Evolutionary conservation across 1,284 basidiomycete genomes (phyloP), one percentile per base, ranked within the genome.

Genomic region (Coniferiporia weirii): DNA sequence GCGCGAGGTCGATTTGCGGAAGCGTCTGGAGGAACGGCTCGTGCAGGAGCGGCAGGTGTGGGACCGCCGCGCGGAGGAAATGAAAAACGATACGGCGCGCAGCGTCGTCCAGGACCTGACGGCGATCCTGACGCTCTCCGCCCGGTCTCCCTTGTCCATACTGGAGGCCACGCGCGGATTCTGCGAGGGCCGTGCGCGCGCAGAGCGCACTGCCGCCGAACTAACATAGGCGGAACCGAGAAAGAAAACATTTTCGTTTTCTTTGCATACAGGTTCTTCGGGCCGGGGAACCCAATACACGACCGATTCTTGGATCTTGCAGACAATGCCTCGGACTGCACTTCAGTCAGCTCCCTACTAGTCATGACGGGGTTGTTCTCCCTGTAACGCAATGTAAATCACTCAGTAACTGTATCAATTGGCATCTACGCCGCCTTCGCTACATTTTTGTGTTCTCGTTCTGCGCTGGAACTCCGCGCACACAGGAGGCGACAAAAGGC

Each of bases 1-100:
- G 27, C 53, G 50, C 12, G 60, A 61, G 35, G 36, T 27, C 7
- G 56, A 61, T 15, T 56, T 52, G 32, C 55, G 60, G 8, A n/a
- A 46, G 22, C 51, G 56, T 1, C 35, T 43, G 46, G 60, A 61
- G 40, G 56, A 61, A 9, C 43, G 51, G 8, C 56, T 61, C 17
- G 44, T 36, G 17, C 46, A 58, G 47, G 60, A 61, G 36, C 43
- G 56, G 7, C 22, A 5, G 27, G 52, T 34, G 3, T 58, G 60
- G 60, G 56, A 58, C 20, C 19, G 47, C 2, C 43, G 56, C 2
- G 48, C n/a, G 45, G 50, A 51, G 1, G 52, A 50, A 15, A 32
- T 56, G 15, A 27, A 53, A 8, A 54, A 56, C 15, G 59, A 60
- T 22, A 53, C 51, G n/a, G 54, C 59, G 48, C 35, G 49, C 6